A percentile compares a stretch with the other conserved stretches of the same genome.
Evolutionary conservation across 352 stramenopile genomes (phyloP).

Genomic region (Pythium rishiriense): DNA sequence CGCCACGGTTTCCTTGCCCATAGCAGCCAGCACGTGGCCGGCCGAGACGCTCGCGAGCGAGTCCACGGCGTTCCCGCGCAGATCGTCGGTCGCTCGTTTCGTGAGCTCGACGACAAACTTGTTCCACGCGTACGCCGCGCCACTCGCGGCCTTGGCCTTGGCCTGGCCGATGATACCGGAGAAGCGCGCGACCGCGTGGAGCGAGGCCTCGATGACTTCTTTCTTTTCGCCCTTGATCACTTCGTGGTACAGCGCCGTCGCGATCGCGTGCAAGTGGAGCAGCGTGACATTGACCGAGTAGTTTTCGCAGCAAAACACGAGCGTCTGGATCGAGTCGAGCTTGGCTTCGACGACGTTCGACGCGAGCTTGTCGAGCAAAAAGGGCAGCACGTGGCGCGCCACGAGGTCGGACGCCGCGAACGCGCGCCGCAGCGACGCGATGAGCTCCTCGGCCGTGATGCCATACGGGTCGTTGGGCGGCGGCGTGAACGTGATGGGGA

Average conservation of each 20-base stretch:
- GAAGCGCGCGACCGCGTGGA: conserved; percentile 64
- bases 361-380: conserved; percentile 87
- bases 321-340: conserved; percentile 77
- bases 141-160: conserved; percentile 51
- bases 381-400: conserved; percentile 78
- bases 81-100: conserved; percentile 59
- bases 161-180: conserved; percentile 61
- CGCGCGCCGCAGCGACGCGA: conserved; percentile 72
- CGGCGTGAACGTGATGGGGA: conserved; percentile 91
- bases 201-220: conserved; percentile 67
- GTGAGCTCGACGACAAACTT: conserved; percentile 85
- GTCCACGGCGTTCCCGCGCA: conserved; percentile 71
- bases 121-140: conserved; percentile 76
- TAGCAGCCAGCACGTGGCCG: conserved; percentile 59
- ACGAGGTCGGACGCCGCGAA: conserved; percentile 81
- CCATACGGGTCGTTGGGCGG: conserved; percentile 90
- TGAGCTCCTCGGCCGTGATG: conserved; percentile 87
- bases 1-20: conserved; percentile 66
- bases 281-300: conserved; percentile 83
- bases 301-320: conserved; percentile 79
- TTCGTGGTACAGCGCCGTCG: conserved; percentile 76
- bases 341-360: conserved; percentile 80
- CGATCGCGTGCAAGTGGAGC: conserved; percentile 65
- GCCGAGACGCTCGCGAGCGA: conserved; percentile 81
- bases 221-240: conserved; percentile 86